Conservation (phyloP, 108 stramenopile genomes). For the Epipyxis sp. region DNA sequence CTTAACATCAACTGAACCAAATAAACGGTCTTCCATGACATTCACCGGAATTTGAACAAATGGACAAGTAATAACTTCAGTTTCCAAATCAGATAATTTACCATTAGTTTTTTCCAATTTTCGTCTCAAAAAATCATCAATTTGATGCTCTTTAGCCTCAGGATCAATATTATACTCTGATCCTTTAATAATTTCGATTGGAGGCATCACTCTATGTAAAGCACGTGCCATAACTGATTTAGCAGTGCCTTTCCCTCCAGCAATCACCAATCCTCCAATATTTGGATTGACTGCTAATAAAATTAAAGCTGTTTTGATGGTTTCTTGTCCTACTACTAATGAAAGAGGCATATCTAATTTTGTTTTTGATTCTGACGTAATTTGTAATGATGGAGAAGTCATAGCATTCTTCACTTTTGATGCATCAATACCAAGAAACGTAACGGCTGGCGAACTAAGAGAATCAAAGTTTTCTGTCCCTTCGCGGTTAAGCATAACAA, state of each 20-base stretch:
- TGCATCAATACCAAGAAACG: neutral
- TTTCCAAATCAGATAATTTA: conserved; percentile 75
- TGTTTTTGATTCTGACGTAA: neutral
- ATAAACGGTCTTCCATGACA: conserved; percentile 92
- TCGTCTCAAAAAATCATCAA: conserved; percentile 73
- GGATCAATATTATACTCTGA: conserved; percentile 89
- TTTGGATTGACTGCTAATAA: conserved; percentile 78
- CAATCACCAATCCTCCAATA: conserved; percentile 91
- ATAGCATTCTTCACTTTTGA: neutral
- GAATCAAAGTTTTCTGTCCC: neutral
- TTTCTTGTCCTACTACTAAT: conserved; percentile 89
- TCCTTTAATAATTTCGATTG: conserved; percentile 74
- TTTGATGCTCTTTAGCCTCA: conserved; percentile 40
- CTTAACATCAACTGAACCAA: conserved; percentile 88
- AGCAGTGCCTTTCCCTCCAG: conserved; percentile 88
- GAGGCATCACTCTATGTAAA: conserved; percentile 86
- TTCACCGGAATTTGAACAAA: conserved; percentile 93
- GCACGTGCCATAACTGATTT: conserved; percentile 92
- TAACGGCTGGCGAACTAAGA: neutral
- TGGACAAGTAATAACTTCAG: conserved; percentile 77
- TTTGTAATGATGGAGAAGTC: neutral
- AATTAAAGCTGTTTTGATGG: conserved; percentile 80
- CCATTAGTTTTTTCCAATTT: conserved; percentile 72
- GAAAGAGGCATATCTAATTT: conserved; percentile 63
- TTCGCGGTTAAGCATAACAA: neutral